A percentile compares a stretch with the other conserved stretches of the same genome.
Conservation (phyloP, 2,329 filamentous ascomycete genomes). For the Trichothecium roseum region DNA sequence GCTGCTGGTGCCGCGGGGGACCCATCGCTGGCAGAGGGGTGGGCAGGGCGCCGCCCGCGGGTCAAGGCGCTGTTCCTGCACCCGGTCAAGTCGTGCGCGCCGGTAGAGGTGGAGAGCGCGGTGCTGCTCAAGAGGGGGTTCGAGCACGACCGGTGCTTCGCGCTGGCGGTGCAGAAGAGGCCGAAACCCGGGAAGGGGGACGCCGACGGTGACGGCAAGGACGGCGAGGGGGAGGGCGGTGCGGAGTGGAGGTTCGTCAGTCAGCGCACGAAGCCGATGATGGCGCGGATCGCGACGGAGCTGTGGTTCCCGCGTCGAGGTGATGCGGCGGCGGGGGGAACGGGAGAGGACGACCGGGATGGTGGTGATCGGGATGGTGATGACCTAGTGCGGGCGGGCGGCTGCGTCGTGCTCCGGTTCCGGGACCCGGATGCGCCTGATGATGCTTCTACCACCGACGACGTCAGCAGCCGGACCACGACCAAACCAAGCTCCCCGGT, state of each 20-base stretch:
- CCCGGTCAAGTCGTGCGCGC: slow-evolving; percentile 17
- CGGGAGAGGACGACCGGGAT: too few species aligned
- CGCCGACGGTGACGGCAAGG: slow-evolving; percentile 6
- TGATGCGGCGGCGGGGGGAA: too few species aligned
- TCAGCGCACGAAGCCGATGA: slow-evolving; percentile 9
- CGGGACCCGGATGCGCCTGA: slow-evolving; percentile 1
- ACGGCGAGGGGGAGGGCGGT: too few species aligned
- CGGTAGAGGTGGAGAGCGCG: slow-evolving; percentile 13
- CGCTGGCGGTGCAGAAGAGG: slow-evolving; percentile 15
- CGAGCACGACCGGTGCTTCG: slow-evolving; percentile 15
- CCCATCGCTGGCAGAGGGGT: too few species aligned
- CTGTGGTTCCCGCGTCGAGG: slow-evolving; percentile 8
- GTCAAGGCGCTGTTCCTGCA: slow-evolving; percentile 17
- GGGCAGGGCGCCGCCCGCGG: too few species aligned
- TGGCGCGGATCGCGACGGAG: slow-evolving; percentile 8
- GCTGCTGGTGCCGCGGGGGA: neutral
- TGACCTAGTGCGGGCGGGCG: slow-evolving; percentile 6
- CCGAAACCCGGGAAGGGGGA: neutral
- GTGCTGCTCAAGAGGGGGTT: slow-evolving; percentile 14
- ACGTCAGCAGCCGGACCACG: too few species aligned
- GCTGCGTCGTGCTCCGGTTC: slow-evolving; percentile 4
- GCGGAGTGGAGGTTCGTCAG: slow-evolving; percentile 15
- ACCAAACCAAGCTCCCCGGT: too few species aligned
- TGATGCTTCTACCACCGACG: too few species aligned
- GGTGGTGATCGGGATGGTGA: too few species aligned